Conservation (phyloP, 805 yeast species). For the Ogataea philodendri region DNA sequence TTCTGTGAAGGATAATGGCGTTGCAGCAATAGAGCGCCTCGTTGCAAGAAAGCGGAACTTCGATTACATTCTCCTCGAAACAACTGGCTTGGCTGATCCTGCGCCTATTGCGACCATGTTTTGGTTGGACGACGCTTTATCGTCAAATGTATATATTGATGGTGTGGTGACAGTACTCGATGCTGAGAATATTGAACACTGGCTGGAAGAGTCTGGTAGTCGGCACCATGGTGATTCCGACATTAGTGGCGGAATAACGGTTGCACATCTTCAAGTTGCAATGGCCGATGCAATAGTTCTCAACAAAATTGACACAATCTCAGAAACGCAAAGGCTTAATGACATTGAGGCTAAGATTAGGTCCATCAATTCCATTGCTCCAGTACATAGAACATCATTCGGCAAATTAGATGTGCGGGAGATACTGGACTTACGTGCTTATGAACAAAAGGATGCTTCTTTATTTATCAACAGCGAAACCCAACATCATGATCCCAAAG, state of each 20-base stretch:
- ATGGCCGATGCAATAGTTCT: slow-evolving; percentile 80
- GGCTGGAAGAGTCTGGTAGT: slow-evolving; percentile 70
- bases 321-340: slow-evolving; percentile 26
- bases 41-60: slow-evolving; percentile 65
- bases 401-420: slow-evolving; percentile 70
- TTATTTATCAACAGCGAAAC: slow-evolving; percentile 21
- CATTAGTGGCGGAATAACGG: slow-evolving; percentile 50
- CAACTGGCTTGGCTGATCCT: slow-evolving; percentile 97
- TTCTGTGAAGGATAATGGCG: slow-evolving; percentile 93
- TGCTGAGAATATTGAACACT: slow-evolving; percentile 58
- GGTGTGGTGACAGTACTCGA: slow-evolving; percentile 90
- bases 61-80: slow-evolving; percentile 89
- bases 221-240: slow-evolving; percentile 54
- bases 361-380: slow-evolving; percentile 66
- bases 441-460: slow-evolving; percentile 43
- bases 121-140: slow-evolving; percentile 91
- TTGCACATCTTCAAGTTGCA: slow-evolving; percentile 88
- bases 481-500: slow-evolving; percentile 49
- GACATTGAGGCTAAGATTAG: slow-evolving; percentile 37
- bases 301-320: slow-evolving; percentile 69
- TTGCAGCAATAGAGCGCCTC: slow-evolving; percentile 86
- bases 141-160: slow-evolving; percentile 82
- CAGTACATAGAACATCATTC: slow-evolving; percentile 61
- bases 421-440: slow-evolving; percentile 78
- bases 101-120: slow-evolving; percentile 97